Evolutionary conservation across 2,329 filamentous ascomycete species (phyloP).

Genomic region (Pseudogymnoascus sp.): DNA sequence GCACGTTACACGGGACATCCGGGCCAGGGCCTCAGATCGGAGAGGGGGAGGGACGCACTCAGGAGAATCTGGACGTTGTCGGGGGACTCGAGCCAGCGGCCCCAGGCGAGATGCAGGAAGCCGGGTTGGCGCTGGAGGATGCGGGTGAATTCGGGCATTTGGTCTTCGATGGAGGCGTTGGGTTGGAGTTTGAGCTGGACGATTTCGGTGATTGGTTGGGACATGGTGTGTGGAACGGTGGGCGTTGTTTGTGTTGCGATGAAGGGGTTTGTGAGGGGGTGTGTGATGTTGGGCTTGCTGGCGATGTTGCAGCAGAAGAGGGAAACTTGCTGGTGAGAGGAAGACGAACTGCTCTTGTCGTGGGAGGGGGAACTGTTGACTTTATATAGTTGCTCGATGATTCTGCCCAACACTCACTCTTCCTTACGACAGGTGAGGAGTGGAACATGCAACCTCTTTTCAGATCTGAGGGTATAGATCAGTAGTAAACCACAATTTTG

Average conservation of each 20-base stretch:
- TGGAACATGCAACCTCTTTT: not conserved
- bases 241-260: not conserved
- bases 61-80: slow-evolving; percentile 4
- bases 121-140: slow-evolving; percentile 4
- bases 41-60: not conserved
- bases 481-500: not conserved
- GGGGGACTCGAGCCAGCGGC: not conserved
- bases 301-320: not conserved
- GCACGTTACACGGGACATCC: not conserved
- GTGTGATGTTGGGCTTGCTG: not conserved
- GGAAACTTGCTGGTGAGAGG: not conserved
- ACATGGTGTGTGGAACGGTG: not conserved
- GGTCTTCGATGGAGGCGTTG: not conserved
- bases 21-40: not conserved
- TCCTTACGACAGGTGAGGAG: not conserved
- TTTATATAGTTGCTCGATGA: not conserved
- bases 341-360: not conserved
- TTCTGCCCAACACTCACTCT: not conserved
- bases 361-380: not conserved
- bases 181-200: not conserved
- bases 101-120: not conserved
- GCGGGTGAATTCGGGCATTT: not conserved
- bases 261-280: not conserved
- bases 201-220: slow-evolving; percentile 7
- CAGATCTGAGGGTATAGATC: not conserved